phyloP scores from a whole-genome alignment of 257 asterid species.

The Primulina huaijiensis region DNA sequence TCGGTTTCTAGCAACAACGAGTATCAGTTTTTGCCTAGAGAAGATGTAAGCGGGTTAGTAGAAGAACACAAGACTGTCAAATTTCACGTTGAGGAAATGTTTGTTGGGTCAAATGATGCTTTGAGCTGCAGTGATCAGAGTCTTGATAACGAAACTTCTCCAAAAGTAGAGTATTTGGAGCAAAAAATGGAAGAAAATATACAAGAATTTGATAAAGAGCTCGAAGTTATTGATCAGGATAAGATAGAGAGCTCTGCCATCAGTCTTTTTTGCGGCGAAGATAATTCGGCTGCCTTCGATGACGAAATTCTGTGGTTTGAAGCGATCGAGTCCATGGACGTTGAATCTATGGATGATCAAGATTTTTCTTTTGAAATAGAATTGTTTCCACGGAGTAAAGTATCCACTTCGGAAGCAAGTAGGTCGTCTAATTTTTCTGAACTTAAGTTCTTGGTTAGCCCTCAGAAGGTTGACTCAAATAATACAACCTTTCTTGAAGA shows the following conservation, averaged over 20 bases:
- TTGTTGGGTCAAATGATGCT: constrained; percentile 41
- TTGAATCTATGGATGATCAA: constrained; percentile 29
- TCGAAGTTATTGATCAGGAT: constrained; percentile 7
- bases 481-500: constrained; percentile 24
- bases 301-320: constrained; percentile 9
- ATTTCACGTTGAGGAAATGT: constrained; percentile 48
- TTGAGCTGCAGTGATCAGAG: constrained; percentile 22
- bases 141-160: constrained; percentile 18
- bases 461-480: not conserved
- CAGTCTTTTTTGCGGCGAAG: too few relatives aligned
- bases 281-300: constrained; percentile 11
- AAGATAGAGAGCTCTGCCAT: not conserved
- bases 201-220: not conserved
- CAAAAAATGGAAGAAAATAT: not conserved
- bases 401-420: not conserved
- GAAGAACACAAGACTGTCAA: constrained; percentile 41
- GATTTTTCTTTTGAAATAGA: constrained; percentile 49
- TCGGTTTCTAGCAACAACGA: constrained; percentile 31
- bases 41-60: constrained; percentile 40
- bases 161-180: not conserved
- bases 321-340: constrained; percentile 25
- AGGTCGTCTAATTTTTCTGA: constrained; percentile 15
- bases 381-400: constrained; percentile 23
- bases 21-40: constrained; percentile 39
- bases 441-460: not conserved